These are phyloP conservation scores for Annulohypoxylon nitens DNA, from an alignment of 495 filamentous ascomycete species.

Conservation along the genomic window DNA sequence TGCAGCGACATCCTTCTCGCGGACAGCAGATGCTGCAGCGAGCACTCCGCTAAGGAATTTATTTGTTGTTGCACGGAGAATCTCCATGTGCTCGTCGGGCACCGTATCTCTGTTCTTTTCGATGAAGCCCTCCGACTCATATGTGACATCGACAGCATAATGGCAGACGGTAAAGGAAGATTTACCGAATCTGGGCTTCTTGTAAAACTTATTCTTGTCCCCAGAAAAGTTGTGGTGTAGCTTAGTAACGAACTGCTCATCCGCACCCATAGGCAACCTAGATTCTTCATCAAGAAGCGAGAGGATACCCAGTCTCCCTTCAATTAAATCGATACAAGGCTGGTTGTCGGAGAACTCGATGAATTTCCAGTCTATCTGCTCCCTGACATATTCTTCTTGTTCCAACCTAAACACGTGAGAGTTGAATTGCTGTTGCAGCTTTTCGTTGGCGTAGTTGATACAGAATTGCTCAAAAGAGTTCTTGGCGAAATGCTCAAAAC, in stretches of 20 bases:
- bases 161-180: conserved; percentile 98
- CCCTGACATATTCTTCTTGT: conserved; percentile 96
- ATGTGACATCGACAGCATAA: conserved; percentile 98
- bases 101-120: conserved; percentile 99
- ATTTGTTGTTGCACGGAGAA: conserved; percentile 87
- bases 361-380: conserved; percentile 99
- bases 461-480: conserved; percentile 99
- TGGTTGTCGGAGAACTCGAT: conserved; percentile 99
- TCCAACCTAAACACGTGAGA: conserved; percentile 99
- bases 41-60: conserved; percentile 87
- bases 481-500: conserved; percentile 99
- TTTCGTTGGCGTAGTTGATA: conserved; percentile 99
- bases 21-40: conserved; percentile 82
- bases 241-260: conserved; percentile 98
- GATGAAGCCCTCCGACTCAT: conserved; percentile 99
- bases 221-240: conserved; percentile 92
- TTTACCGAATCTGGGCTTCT: conserved; percentile 97
- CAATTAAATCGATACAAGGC: conserved; percentile 99
- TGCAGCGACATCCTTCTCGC: conserved; percentile 85
- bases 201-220: conserved; percentile 97
- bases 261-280: conserved; percentile 93
- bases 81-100: conserved; percentile 96
- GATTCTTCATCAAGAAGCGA: conserved; percentile 97
- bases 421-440: conserved; percentile 99
- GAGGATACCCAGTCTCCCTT: conserved; percentile 94